Evolutionary conservation across 129 eudicot genomes (phyloP).

Genomic region (Flaveria bidentis): DNA sequence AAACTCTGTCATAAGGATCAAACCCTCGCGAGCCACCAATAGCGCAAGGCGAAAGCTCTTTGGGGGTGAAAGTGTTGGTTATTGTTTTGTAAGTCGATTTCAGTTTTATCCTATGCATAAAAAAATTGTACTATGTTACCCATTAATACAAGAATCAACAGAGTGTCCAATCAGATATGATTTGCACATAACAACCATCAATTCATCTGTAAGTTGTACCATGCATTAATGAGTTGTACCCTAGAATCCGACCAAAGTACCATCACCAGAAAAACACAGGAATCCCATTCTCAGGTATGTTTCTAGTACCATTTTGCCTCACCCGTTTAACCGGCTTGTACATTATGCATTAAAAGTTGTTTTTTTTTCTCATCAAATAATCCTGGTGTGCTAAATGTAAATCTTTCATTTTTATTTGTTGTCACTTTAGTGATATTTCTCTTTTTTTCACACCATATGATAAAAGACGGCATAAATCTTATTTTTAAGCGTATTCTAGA

Average conservation of each 20-base stretch:
- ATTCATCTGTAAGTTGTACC: slow-evolving; percentile 1
- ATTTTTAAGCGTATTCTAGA: too few species aligned
- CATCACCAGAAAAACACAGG: background rate
- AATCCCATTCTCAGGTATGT: background rate
- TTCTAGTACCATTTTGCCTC: slow-evolving; percentile 1
- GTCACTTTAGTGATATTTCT: too few species aligned
- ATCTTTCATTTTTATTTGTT: too few species aligned
- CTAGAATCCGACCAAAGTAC: background rate
- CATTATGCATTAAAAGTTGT: background rate
- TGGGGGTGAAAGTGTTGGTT: background rate
- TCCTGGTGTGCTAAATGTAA: too few species aligned
- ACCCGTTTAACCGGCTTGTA: background rate
- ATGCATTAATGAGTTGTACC: background rate
- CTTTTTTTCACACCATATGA: too few species aligned
- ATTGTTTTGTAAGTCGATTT: background rate
- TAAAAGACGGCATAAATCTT: too few species aligned
- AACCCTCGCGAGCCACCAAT: too few species aligned
- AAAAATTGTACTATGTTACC: slow-evolving; percentile 11
- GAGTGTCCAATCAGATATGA: background rate
- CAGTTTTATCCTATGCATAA: background rate
- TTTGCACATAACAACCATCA: background rate
- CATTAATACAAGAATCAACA: background rate
- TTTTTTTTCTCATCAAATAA: too few species aligned
- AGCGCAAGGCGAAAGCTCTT: too few species aligned
- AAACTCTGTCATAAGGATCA: too few species aligned